phyloP scores from a whole-genome alignment of 169 alveolate species.

The Cryptosporidium andersoni region DNA sequence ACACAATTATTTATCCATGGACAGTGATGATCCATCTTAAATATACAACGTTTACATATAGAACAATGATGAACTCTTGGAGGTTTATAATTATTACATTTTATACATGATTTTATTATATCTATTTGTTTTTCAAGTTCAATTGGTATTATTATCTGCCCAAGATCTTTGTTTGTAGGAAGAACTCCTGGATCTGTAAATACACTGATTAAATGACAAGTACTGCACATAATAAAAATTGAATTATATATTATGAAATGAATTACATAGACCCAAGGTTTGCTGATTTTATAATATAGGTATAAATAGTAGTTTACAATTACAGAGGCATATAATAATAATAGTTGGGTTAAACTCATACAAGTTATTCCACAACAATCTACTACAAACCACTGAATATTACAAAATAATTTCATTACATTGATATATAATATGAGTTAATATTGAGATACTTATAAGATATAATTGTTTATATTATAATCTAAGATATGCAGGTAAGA shows the following conservation, averaged over 20 bases:
- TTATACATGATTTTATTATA: slow-evolving; percentile 69
- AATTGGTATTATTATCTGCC: slow-evolving; percentile 52
- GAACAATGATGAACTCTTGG: slow-evolving; percentile 90
- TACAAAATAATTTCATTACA: slow-evolving; percentile 46
- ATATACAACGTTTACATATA: slow-evolving; percentile 84
- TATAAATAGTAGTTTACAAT: slow-evolving; percentile 34
- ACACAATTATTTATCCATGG: slow-evolving; percentile 96
- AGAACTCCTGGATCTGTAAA: slow-evolving; percentile 68
- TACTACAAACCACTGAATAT: slow-evolving; percentile 46
- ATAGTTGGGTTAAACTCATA: slow-evolving; percentile 40
- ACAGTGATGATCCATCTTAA: slow-evolving; percentile 93
- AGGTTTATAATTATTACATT: slow-evolving; percentile 82
- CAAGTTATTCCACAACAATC: slow-evolving; percentile 56
- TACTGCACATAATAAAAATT: slow-evolving; percentile 13
- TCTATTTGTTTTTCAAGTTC: slow-evolving; percentile 46
- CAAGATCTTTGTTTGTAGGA: slow-evolving; percentile 31
- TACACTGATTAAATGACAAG: slow-evolving; percentile 28
- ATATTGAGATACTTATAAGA: too few species aligned
- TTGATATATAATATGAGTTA: neutral
- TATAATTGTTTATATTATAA: too few species aligned
- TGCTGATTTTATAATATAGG: slow-evolving; percentile 20
- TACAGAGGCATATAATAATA: slow-evolving; percentile 45
- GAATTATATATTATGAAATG: slow-evolving; percentile 25
- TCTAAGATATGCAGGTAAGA: too few species aligned
- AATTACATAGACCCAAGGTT: neutral